Evolutionary conservation across 2,329 filamentous ascomycete species (phyloP), one percentile per base, ranked within the genome.

Genomic region (Paracorniculantispora psalliotae): DNA sequence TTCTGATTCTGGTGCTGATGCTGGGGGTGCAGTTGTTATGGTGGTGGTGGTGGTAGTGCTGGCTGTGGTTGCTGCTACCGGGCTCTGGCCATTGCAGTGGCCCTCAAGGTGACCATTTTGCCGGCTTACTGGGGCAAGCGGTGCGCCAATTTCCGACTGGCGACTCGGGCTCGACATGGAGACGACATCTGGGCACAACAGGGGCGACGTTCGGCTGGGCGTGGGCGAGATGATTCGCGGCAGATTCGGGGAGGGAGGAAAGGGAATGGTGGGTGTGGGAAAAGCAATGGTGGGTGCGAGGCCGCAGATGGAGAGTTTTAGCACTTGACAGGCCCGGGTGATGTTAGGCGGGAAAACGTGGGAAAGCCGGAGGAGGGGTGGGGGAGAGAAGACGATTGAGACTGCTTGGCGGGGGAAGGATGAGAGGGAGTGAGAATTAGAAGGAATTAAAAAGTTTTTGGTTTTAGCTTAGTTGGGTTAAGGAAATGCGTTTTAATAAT

Each of bases 91-190:
- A 17, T 23, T 7, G 46, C 19, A 30, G 41, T 37, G 21, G 30
- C n/a, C 44, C 50, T 37, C 57, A 59, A 51, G 33, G 25, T 33
- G 12, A 61, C 53, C 68, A 70, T 37, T 5, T 26, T 50, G n/a
- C 60, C 52, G 69, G 71, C 71, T 79, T 73, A 80, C 70, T 69
- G 71, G 69, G 70, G 72, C 74, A 71, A 76, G 71, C 70, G 68
- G 69, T 80, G 80, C 77, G 79, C 78, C 79, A 82, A 82, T 79
- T 80, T 81, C 78, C 74, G 72, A 72, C 70, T 74, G 71, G 71
- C 70, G 71, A 71, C 73, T 73, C 75, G 75, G 74, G 70, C 72
- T 79, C 74, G 80, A 83, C 81, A 84, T 84, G 81, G 78, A 80
- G 75, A 74, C 72, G 74, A 79, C 81, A 83, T 83, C 73, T 77